Percentiles rank a stretch among this genome's conserved stretches.
Evolutionary conservation across 257 asterid genomes (phyloP).

Genomic region (Nyctanthes arbortristis): DNA sequence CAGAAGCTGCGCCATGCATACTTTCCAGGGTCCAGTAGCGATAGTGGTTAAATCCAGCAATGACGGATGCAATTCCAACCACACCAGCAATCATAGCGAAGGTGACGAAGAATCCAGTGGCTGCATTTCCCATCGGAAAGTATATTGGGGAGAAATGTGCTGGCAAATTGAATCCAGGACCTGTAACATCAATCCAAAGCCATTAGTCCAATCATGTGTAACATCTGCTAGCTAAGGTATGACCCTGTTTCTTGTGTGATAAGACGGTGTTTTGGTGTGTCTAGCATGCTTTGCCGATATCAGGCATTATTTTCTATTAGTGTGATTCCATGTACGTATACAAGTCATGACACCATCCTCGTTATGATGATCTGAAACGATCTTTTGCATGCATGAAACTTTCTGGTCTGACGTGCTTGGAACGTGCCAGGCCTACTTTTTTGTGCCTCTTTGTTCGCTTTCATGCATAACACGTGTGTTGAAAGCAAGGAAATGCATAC

Average conservation of each 20-base stretch:
- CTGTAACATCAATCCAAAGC: slow-evolving; percentile 31
- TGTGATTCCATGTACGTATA: too few species aligned
- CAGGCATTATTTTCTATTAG: not conserved
- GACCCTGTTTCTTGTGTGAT: too few species aligned
- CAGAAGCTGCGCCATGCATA: slow-evolving; percentile 61
- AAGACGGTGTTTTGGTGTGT: too few species aligned
- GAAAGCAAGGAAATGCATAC: slow-evolving; percentile 29
- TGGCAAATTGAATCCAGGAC: slow-evolving; percentile 62
- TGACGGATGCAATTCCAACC: slow-evolving; percentile 67
- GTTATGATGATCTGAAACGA: not conserved
- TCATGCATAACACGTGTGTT: too few species aligned
- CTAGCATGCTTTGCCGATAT: not conserved
- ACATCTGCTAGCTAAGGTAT: too few species aligned
- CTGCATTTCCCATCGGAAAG: slow-evolving; percentile 91
- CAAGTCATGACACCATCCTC: not conserved
- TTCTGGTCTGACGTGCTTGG: not conserved
- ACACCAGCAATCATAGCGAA: slow-evolving; percentile 80
- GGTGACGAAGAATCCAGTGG: slow-evolving; percentile 86
- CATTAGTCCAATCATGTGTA: slow-evolving; percentile 1
- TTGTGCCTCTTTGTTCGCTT: not conserved
- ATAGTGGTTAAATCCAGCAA: slow-evolving; percentile 66
- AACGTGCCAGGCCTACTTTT: not conserved
- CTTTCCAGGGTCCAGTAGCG: slow-evolving; percentile 63
- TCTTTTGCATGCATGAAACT: not conserved
- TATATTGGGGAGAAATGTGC: slow-evolving; percentile 86